Conservation (phyloP, 2,329 filamentous ascomycete genomes). For the Alternaria atra region DNA sequence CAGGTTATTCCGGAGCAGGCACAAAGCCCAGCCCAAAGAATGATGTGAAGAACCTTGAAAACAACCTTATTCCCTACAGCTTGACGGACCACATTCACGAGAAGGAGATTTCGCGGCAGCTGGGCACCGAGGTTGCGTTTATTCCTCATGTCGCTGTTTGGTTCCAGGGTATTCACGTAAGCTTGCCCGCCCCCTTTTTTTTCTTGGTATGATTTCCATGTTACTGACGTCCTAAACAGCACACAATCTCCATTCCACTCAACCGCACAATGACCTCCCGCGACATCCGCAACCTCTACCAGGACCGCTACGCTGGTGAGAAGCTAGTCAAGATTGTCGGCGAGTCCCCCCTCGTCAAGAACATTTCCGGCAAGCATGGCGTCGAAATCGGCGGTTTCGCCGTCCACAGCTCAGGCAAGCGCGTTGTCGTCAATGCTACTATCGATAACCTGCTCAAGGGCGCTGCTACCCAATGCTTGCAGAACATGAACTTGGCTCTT, state of each 20-base stretch:
- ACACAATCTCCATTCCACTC: slow-evolving; percentile 89
- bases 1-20: slow-evolving; percentile 92
- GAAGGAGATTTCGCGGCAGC: slow-evolving; percentile 82
- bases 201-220: neutral
- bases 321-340: slow-evolving; percentile 92
- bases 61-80: slow-evolving; percentile 92
- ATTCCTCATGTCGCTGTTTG: slow-evolving; percentile 94
- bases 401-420: slow-evolving; percentile 87
- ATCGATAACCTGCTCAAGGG: slow-evolving; percentile 96
- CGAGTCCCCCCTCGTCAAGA: slow-evolving; percentile 85
- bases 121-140: slow-evolving; percentile 80
- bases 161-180: slow-evolving; percentile 90
- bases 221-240: slow-evolving; percentile 53
- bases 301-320: slow-evolving; percentile 95
- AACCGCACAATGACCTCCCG: slow-evolving; percentile 86
- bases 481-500: slow-evolving; percentile 94
- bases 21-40: slow-evolving; percentile 96
- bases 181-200: slow-evolving; percentile 14
- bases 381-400: slow-evolving; percentile 95
- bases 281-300: slow-evolving; percentile 92
- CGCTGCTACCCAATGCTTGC: slow-evolving; percentile 89
- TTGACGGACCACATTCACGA: slow-evolving; percentile 96
- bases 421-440: slow-evolving; percentile 91
- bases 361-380: slow-evolving; percentile 84
- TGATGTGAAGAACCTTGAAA: slow-evolving; percentile 79